Base-by-base conservation (phyloP, 441 rosid genomes). In the Adansonia madagascariensis region DNA sequence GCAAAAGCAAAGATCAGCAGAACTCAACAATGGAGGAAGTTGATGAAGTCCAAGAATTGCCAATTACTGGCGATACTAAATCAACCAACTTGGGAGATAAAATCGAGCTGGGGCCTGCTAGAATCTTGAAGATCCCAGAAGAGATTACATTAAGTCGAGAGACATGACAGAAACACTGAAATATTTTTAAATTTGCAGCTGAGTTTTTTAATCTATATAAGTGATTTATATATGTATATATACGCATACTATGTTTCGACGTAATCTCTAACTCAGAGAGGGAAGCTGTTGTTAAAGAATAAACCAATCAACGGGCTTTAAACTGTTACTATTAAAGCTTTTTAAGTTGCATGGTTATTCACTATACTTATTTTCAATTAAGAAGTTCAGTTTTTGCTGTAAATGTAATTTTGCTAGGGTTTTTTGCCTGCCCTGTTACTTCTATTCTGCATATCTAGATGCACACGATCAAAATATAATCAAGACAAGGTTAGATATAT, bases 1-100 rank as follows among this genome's bases (percentile, higher is more conserved):
- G 97, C 0, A 95, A 95, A 82, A 88, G 94, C 87, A 95, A 92
- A 82, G 98, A 95, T 57, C 15, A 0, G 17, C 18, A 3, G 15
- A 35, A 3, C 64, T 44, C 86, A 56, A 49, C 50, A 12, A 17
- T 66, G 47, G 79, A 78, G 15, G 82, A 80, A 74, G 83, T 84
- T 76, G 15, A 31, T 9, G 81, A 71, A 4, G 64, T 65, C 14
- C 80, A 60, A 8, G 88, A 85, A 75, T 72, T 89, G 77, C 90
- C 90, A 3, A 62, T 85, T 67, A n/a, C n/a, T n/a, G n/a, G n/a
- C n/a, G n/a, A n/a, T 61, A 44, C 49, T 55, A 57, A 39, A 63
- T 70, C 83, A 55, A 46, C 3, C 50, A 73, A 46, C 55, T 69
- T 59, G 35, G 83, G 31, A 50, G 75, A 69, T 50, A 20, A 52